Conservation (phyloP, 257 asterid genomes). For the Rauvolfia tetraphylla region DNA sequence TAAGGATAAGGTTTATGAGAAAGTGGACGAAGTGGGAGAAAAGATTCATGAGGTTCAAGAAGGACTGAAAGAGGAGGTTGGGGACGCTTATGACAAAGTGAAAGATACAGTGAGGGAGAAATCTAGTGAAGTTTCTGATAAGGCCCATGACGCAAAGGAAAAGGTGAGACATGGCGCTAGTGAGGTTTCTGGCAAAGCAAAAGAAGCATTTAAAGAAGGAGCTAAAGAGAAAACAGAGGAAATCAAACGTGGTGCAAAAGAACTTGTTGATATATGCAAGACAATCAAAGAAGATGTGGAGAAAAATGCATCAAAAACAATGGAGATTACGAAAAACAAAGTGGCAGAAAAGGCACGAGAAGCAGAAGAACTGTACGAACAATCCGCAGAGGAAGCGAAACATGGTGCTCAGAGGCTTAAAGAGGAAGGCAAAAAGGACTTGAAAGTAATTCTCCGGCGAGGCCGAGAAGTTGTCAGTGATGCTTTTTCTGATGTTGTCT, state of each 20-base stretch:
- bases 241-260: slow-evolving; percentile 2
- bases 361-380: background rate
- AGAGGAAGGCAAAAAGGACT: slow-evolving; percentile 34
- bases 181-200: background rate
- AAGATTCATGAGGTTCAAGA: slow-evolving; percentile 32
- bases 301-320: slow-evolving; percentile 18
- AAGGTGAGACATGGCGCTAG: background rate
- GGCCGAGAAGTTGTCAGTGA: slow-evolving; percentile 30
- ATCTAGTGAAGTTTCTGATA: background rate
- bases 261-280: slow-evolving; percentile 15
- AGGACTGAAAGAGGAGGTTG: slow-evolving; percentile 19
- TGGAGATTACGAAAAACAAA: slow-evolving; percentile 19
- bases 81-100: slow-evolving; percentile 3
- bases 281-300: slow-evolving; percentile 13
- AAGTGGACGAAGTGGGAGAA: slow-evolving; percentile 25
- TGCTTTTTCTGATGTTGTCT: slow-evolving; percentile 22
- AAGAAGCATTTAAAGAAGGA: slow-evolving; percentile 6
- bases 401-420: slow-evolving; percentile 17
- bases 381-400: slow-evolving; percentile 19
- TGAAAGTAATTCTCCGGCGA: slow-evolving; percentile 28
- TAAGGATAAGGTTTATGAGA: slow-evolving; percentile 17
- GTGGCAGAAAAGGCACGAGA: background rate
- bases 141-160: slow-evolving; percentile 1
- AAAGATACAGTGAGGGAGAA: slow-evolving; percentile 16
- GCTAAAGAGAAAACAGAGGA: slow-evolving; percentile 17